These are phyloP conservation scores for Trichocladium uniseriatum DNA, from an alignment of 495 filamentous ascomycete genomes.

Conservation along the genomic window DNA sequence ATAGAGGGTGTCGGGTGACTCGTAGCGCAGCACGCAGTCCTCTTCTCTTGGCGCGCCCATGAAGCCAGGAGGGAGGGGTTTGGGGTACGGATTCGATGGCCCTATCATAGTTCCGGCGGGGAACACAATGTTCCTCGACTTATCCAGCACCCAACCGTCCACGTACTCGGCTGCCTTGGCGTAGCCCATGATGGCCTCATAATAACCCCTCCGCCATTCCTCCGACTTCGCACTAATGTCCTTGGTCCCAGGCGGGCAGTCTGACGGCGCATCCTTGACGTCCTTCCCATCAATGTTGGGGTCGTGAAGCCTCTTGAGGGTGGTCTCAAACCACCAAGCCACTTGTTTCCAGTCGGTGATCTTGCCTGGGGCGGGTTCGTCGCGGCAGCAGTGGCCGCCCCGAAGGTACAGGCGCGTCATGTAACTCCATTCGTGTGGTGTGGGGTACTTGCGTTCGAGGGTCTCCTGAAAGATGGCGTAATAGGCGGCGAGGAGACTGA, in stretches of 20 bases:
- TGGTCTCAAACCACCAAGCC: slow-evolving; percentile 42
- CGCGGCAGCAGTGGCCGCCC: slow-evolving; percentile 48
- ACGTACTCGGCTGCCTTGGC: slow-evolving; percentile 70
- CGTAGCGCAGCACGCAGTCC: slow-evolving; percentile 55
- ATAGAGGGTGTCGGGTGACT: slow-evolving; percentile 60
- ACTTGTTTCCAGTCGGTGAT: slow-evolving; percentile 58
- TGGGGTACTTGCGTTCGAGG: slow-evolving; percentile 64
- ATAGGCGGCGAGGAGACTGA: slow-evolving; percentile 44
- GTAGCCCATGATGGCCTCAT: slow-evolving; percentile 63
- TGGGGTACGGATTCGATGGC: slow-evolving; percentile 72
- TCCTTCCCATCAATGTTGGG: slow-evolving; percentile 56
- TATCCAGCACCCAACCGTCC: slow-evolving; percentile 66
- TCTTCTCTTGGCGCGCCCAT: slow-evolving; percentile 56
- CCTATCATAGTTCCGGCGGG: slow-evolving; percentile 63
- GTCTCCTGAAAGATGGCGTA: slow-evolving; percentile 56
- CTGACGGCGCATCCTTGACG: slow-evolving; percentile 35
- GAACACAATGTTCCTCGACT: slow-evolving; percentile 52
- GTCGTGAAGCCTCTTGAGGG: slow-evolving; percentile 57
- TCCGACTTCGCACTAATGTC: slow-evolving; percentile 69
- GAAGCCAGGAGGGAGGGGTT: slow-evolving; percentile 53
- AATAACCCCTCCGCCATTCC: slow-evolving; percentile 76
- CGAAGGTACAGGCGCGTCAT: slow-evolving; percentile 51
- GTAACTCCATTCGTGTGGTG: slow-evolving; percentile 66
- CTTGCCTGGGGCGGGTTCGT: slow-evolving; percentile 38
- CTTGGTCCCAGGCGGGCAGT: slow-evolving; percentile 24